Conservation (phyloP, 768 basidiomycete genomes). For the Strobilomyces echinocephalus region DNA sequence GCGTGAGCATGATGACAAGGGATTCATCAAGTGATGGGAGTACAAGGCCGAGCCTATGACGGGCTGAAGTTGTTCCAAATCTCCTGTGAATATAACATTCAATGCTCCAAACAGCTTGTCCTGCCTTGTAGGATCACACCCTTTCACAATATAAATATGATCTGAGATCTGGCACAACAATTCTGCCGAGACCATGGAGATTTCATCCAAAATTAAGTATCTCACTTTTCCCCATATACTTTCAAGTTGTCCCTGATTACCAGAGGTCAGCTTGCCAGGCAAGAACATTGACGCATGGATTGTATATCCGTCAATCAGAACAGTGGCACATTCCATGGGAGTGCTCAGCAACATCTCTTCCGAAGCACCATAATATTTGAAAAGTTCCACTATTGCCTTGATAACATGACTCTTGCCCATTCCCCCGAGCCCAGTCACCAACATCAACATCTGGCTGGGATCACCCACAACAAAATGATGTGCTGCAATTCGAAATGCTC, state of each 20-base stretch:
- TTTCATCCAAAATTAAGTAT: too few relatives aligned
- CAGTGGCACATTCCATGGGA: background rate
- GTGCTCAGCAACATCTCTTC: background rate
- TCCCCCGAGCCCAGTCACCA: background rate
- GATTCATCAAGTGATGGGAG: background rate
- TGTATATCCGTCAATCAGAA: background rate
- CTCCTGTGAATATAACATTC: background rate
- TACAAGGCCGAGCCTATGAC: background rate
- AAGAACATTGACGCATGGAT: background rate
- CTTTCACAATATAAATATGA: background rate
- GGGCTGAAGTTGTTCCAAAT: background rate
- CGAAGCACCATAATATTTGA: background rate
- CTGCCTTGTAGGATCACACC: accelerated
- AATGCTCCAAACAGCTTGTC: background rate
- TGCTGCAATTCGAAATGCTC: background rate
- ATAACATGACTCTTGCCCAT: background rate
- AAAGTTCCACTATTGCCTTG: background rate
- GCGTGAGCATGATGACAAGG: too few relatives aligned
- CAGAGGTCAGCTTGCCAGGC: background rate
- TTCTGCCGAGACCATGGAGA: background rate
- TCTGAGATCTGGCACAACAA: background rate
- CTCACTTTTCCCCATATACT: background rate
- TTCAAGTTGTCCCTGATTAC: background rate
- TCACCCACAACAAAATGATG: background rate
- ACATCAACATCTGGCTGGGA: background rate